Evolutionary conservation across 345 rosid species (phyloP), one percentile per base, ranked within the genome.

Genomic region (Sonneratia caseolaris): DNA sequence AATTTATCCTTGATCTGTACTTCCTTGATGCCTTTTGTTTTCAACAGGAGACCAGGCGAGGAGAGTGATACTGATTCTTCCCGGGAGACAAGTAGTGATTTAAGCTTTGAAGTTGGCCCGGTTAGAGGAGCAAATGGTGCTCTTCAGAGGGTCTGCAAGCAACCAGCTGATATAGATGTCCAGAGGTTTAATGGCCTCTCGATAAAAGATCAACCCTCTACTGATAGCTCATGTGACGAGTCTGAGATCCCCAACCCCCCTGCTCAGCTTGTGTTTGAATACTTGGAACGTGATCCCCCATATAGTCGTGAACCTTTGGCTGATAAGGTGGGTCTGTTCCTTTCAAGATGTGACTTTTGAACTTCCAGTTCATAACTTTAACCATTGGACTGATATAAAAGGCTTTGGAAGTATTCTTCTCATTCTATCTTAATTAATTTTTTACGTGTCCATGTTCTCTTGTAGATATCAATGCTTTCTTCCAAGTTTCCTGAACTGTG

Each of bases 241-340:
- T 79, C 85, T 70, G 97, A 82, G 82, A 81, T 72, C 66, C 70
- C 78, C 69, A 84, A 70, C 59, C 79, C 83, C 70, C 86, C 81
- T 10, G 85, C 81, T 72, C 88, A 70, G 74, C 86, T 82, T 74
- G 43, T 85, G 24, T 93, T 88, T 77, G 93, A 93, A 77, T 91
- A 86, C 79, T 81, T 91, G 76, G 98, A 88, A 82, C 82, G 82
- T 70, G 91, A 85, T 45, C 81, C 90, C 53, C 98, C 98, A 42
- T 93, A 87, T 78, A 85, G 82, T 70, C 93, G 97, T 35, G 84
- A 93, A 81, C 97, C 98, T 53, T 74, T 93, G 74, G 87, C 87
- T 74, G 92, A 88, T 79, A 89, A 93, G 88, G 97, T 79, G 79
- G 81, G 86, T 76, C 22, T 64, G 22, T 56, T 56, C 5, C 51